A percentile compares a stretch with the other conserved stretches of the same genome.
Conservation (phyloP, 2,329 filamentous ascomycete species). For the Lachnellula arida region DNA sequence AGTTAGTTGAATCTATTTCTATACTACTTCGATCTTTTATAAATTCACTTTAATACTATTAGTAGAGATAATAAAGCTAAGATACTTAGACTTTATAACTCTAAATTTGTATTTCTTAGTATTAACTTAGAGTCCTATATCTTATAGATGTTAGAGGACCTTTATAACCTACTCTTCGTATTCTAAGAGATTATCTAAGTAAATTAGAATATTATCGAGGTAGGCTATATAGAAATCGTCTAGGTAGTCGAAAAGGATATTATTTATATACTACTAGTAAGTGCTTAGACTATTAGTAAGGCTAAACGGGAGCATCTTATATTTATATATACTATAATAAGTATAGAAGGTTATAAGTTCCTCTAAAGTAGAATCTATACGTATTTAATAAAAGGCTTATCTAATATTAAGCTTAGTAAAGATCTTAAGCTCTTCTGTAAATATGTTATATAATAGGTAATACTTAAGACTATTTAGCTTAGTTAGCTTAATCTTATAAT, state of each 20-base stretch:
- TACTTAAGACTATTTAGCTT: not conserved
- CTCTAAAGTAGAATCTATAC: too few relatives aligned
- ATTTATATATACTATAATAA: not conserved
- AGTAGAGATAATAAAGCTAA: not conserved
- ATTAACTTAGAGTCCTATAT: not conserved
- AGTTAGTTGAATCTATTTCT: too few relatives aligned
- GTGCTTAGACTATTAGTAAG: not conserved
- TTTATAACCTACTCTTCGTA: not conserved
- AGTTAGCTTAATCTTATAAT: not conserved
- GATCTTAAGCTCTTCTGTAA: not conserved
- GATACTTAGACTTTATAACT: not conserved
- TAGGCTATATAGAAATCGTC: conserved; percentile 1
- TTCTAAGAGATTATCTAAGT: not conserved
- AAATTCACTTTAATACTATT: not conserved
- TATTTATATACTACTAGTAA: conserved; percentile 1
- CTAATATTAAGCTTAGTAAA: not conserved
- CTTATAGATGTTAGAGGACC: not conserved
- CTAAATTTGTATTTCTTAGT: not conserved
- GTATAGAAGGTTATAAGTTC: too few relatives aligned
- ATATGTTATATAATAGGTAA: not conserved
- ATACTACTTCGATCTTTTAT: too few relatives aligned
- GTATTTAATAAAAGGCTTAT: not conserved
- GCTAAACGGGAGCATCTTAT: not conserved
- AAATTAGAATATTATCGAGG: conserved; percentile 5
- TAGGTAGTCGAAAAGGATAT: conserved; percentile 2